Base-by-base conservation (phyloP, 805 yeast species). In the Blastobotrys terrestris region DNA sequence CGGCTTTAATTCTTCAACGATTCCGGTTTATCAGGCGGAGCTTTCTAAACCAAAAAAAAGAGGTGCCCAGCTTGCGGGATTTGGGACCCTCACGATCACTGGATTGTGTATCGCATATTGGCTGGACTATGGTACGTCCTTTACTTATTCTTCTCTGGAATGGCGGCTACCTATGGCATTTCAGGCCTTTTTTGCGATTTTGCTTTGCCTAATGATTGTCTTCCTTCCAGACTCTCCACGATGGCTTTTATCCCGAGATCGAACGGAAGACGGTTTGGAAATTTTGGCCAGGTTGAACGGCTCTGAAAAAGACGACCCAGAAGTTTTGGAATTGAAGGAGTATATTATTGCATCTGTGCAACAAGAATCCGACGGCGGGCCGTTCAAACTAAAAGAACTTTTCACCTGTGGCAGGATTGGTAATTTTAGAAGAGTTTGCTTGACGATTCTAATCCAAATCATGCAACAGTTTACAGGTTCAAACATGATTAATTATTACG, bases 211-310 rank as follows among this genome's bases (percentile, higher is more conserved):
- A 31, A 60, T 70, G 46, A 61, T 70, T 44, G 63, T 79, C 41
- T 75, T 79, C 43, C 67, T 89, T 31, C 88, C 87, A 2, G 97
- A 89, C 63, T 80, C 89, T 47, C 97, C 97, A 7, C 76, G 96
- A 57, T 89, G 95, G 95, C 72, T 90, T 50, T 71, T 88, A 31
- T 88, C 85, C 65, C 83, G 83, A 53, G 95, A 87, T 63, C 62
- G 63, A 43, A 87, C 83, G 63, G 74, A 78, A 7, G 96, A 88
- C 67, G 96, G 95, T 1, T 74, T 88, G 66, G 76, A 84, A 35
- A 95, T 87, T 16, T 81, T 89, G 64, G 86, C 90, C 5, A 89
- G 87, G 64, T 74, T 89, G 52, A 84, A 84, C 60, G 79, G 89
- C 0, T 79, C 84, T 59, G 78, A 80, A 48, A 88, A 87, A 64